These are phyloP conservation scores for Rhynchospora pubera DNA, from an alignment of 176 grass and related monocot species.

Conservation along the genomic window DNA sequence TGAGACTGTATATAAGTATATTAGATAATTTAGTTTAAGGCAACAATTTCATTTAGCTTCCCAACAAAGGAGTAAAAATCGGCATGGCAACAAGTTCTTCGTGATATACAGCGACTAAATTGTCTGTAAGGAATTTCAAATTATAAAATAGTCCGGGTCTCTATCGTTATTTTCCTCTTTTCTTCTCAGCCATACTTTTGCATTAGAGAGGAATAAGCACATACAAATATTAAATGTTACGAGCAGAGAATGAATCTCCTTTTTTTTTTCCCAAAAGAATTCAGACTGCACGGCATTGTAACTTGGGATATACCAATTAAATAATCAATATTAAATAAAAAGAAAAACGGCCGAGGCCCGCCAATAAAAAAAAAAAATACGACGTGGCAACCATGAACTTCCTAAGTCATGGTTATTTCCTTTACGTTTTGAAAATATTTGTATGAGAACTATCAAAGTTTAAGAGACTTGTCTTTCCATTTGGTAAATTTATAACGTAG, in stretches of 20 bases:
- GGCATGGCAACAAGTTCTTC: too few species aligned
- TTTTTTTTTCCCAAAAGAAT: background rate
- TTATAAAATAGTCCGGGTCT: background rate
- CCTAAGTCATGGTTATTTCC: background rate
- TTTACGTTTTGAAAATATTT: background rate
- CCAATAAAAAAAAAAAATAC: background rate
- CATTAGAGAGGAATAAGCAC: slow-evolving; percentile 15
- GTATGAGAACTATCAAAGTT: background rate
- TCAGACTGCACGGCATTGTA: background rate
- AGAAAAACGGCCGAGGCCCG: background rate
- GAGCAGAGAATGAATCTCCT: background rate
- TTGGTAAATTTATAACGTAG: background rate
- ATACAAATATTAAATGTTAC: slow-evolving; percentile 12
- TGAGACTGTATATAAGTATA: background rate
- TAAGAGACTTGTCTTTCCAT: background rate
- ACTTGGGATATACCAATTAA: background rate
- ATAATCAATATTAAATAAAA: background rate
- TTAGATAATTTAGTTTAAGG: background rate
- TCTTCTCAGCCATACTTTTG: slow-evolving; percentile 12
- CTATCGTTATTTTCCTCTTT: background rate
- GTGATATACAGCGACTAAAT: too few species aligned
- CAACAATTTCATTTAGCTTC: background rate
- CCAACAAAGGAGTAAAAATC: too few species aligned
- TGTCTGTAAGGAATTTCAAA: too few species aligned
- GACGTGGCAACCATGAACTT: slow-evolving; percentile 17